Evolutionary conservation across 225 moss, liverwort and hornwort species (phyloP).

Genomic region (Pleurozium schreberi): DNA sequence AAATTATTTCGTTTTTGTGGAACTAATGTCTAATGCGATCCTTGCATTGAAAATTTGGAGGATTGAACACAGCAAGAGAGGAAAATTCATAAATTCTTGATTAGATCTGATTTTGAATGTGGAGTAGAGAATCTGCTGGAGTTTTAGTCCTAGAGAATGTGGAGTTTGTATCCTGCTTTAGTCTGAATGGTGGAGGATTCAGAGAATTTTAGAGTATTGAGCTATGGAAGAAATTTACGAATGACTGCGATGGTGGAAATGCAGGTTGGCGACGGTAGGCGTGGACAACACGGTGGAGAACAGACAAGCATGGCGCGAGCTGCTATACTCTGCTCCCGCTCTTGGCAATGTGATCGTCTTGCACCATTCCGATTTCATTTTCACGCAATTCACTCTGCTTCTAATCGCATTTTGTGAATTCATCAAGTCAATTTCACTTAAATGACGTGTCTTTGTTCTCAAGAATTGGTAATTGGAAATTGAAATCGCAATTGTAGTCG

Average conservation of each 20-base stretch:
- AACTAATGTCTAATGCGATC: background rate
- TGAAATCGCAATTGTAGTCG: background rate
- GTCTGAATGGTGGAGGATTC: background rate
- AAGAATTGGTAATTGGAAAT: background rate
- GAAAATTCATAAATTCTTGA: background rate
- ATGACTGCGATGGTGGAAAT: background rate
- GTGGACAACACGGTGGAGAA: slow-evolving; percentile 87
- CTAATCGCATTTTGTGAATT: background rate
- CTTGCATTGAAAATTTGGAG: background rate
- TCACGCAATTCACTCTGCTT: background rate
- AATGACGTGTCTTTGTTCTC: background rate
- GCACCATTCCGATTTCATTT: background rate
- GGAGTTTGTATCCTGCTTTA: background rate
- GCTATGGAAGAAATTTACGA: background rate
- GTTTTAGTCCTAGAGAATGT: background rate
- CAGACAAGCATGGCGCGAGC: slow-evolving; percentile 96
- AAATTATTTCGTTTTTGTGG: background rate
- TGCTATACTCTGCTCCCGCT: slow-evolving; percentile 88
- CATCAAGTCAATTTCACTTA: background rate
- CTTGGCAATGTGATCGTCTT: slow-evolving; percentile 64
- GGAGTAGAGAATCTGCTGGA: background rate
- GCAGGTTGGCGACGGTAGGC: slow-evolving; percentile 88
- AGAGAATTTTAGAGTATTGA: background rate
- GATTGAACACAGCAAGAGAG: background rate
- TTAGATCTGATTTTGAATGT: background rate